Conservation (phyloP, 225 moss, liverwort and hornwort species). For the Pleurozium schreberi region DNA sequence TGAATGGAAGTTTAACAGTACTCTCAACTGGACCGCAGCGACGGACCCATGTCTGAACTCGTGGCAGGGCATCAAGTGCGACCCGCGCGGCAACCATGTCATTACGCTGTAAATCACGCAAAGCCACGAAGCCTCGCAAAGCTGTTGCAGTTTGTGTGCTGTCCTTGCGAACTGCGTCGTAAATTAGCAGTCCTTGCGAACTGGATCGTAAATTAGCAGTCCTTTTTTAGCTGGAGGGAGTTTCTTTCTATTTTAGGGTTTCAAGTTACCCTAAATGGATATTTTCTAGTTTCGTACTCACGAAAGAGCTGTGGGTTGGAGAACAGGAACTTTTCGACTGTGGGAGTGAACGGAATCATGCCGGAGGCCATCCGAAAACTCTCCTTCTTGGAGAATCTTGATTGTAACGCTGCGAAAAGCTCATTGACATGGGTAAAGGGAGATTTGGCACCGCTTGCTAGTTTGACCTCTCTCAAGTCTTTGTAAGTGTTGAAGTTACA, state of each 20-base stretch:
- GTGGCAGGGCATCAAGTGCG: conserved; percentile 21
- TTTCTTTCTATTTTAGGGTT: neutral
- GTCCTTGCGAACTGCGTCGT: neutral
- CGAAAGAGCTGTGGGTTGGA: neutral
- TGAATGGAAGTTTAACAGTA: neutral
- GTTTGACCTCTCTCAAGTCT: conserved; percentile 16
- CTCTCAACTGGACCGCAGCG: neutral
- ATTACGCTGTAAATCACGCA: conserved; percentile 5
- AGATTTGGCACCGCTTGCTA: conserved; percentile 23
- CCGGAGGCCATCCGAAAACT: conserved; percentile 23
- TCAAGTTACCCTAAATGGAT: neutral
- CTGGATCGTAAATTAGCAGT: neutral
- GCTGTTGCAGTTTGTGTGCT: neutral
- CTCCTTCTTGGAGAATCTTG: conserved; percentile 13
- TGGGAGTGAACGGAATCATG: conserved; percentile 1
- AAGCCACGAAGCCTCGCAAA: too few relatives aligned
- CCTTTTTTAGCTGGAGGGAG: neutral
- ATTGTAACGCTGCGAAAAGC: neutral
- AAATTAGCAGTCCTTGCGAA: neutral
- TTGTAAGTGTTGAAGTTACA: conserved; percentile 6
- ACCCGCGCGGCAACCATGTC: conserved; percentile 14
- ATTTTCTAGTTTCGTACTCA: neutral
- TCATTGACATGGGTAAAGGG: neutral
- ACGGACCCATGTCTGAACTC: conserved; percentile 16
- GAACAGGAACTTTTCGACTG: conserved; percentile 20